These are phyloP conservation scores for Aristolochia californica DNA, from an alignment of 164 flowering plant species.

Conservation along the genomic window DNA sequence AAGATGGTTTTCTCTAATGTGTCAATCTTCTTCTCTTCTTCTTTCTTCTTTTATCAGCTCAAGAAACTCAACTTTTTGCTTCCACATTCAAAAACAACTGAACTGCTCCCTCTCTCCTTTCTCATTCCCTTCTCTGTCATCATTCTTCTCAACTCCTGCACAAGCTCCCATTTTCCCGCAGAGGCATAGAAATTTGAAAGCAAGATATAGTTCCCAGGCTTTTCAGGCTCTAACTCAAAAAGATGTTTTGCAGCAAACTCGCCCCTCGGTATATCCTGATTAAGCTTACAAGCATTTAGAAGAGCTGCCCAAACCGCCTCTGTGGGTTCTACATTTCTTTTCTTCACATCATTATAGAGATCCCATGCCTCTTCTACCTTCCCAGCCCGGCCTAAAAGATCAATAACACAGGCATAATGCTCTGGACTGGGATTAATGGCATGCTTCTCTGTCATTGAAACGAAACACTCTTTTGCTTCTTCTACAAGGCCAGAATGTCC, in stretches of 20 bases:
- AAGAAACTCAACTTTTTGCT: too few species aligned
- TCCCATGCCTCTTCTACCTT: slow-evolving; percentile 36
- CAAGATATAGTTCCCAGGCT: slow-evolving; percentile 31
- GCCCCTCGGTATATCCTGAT: slow-evolving; percentile 29
- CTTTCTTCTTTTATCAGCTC: too few species aligned
- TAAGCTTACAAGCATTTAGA: slow-evolving; percentile 37
- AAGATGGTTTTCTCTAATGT: too few species aligned
- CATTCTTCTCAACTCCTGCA: slow-evolving; percentile 25
- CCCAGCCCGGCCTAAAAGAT: slow-evolving; percentile 40
- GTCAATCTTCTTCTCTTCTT: too few species aligned
- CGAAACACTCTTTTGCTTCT: slow-evolving; percentile 28
- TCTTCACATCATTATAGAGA: slow-evolving; percentile 23
- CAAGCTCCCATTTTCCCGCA: slow-evolving; percentile 43
- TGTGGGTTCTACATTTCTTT: slow-evolving; percentile 13
- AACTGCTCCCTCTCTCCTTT: slow-evolving; percentile 44
- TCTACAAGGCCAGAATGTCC: slow-evolving; percentile 46
- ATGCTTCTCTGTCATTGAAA: slow-evolving; percentile 20
- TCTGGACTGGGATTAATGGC: slow-evolving; percentile 29
- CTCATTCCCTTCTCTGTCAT: slow-evolving; percentile 28
- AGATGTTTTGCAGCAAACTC: slow-evolving; percentile 37
- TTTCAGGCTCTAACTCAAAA: slow-evolving; percentile 34
- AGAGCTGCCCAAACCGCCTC: slow-evolving; percentile 36
- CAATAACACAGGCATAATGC: slow-evolving; percentile 49
- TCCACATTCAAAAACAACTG: slow-evolving; percentile 11
- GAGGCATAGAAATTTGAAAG: slow-evolving; percentile 50